Conservation (phyloP, 768 basidiomycete species). For the Cystobasidium tubakii region DNA sequence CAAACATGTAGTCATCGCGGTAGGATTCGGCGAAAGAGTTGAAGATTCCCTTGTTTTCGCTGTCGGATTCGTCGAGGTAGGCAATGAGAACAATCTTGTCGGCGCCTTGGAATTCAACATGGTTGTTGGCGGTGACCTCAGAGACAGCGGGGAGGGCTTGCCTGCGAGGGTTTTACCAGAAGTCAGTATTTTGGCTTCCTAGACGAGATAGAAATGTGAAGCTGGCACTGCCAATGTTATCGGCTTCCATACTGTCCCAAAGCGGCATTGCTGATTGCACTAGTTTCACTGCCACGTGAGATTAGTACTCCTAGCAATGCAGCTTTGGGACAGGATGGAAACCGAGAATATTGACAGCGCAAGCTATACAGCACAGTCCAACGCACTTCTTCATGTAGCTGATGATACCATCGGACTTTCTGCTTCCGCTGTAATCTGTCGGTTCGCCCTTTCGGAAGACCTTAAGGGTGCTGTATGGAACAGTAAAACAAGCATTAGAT, state of each 20-base stretch:
- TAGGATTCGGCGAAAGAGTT: slow-evolving; percentile 72
- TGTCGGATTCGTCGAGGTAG: slow-evolving; percentile 69
- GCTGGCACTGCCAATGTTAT: background rate
- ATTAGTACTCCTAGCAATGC: no score
- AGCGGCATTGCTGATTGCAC: no score
- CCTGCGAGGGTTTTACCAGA: slow-evolving; percentile 54
- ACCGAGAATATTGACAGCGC: background rate
- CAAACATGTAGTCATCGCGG: slow-evolving; percentile 91
- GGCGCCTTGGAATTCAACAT: slow-evolving; percentile 74
- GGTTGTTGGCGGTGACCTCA: slow-evolving; percentile 66
- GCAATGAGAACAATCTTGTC: slow-evolving; percentile 88
- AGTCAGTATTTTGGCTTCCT: no score
- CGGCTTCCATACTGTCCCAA: no score
- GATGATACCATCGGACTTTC: slow-evolving; percentile 92
- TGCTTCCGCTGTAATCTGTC: slow-evolving; percentile 75
- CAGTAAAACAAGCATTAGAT: background rate
- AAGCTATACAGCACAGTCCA: background rate
- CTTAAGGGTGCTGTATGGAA: slow-evolving; percentile 66
- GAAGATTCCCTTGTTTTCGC: slow-evolving; percentile 54
- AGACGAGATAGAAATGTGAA: no score
- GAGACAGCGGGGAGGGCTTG: slow-evolving; percentile 92
- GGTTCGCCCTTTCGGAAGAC: slow-evolving; percentile 80
- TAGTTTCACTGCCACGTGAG: no score
- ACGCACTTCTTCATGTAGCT: slow-evolving; percentile 88
- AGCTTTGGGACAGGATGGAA: no score